These are phyloP conservation scores for Plasmodium gaboni DNA, from an alignment of 169 alveolate genomes.

Conservation along the genomic window DNA sequence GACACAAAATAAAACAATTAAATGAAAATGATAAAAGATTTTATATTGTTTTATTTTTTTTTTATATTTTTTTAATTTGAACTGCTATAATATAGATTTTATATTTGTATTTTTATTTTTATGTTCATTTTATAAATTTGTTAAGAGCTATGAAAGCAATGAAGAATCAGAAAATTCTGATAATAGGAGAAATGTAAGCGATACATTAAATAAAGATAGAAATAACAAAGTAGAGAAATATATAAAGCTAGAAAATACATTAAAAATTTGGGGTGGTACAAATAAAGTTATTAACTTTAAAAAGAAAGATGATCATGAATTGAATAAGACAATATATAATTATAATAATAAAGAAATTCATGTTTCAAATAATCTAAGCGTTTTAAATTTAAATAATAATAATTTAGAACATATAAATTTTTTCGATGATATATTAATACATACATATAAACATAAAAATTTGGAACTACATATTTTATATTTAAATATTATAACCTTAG, in stretches of 20 bases:
- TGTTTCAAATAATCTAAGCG: constrained; percentile 33
- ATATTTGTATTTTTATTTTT: not conserved
- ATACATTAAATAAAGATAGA: constrained; percentile 42
- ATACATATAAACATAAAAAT: constrained; percentile 25
- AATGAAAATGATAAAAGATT: not conserved
- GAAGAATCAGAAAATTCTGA: constrained; percentile 54
- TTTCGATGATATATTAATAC: constrained; percentile 25
- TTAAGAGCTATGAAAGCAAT: constrained; percentile 46
- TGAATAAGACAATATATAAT: constrained; percentile 52
- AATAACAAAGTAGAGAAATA: constrained; percentile 37
- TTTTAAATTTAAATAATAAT: constrained; percentile 66
- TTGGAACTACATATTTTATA: constrained; percentile 11
- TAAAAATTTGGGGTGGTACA: constrained; percentile 74
- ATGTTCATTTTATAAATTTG: not conserved
- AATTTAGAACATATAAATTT: constrained; percentile 26
- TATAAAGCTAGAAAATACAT: constrained; percentile 35
- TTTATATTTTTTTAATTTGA: not conserved
- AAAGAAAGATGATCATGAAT: constrained; percentile 32
- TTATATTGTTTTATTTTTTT: too few species aligned
- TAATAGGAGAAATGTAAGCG: constrained; percentile 40
- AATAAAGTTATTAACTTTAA: constrained; percentile 44
- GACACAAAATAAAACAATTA: not conserved
- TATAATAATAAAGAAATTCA: constrained; percentile 58
- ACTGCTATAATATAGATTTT: too few species aligned
- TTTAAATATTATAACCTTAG: constrained; percentile 52